These are phyloP conservation scores for Nakazawaea laoshanensis DNA, from an alignment of 805 yeast species.

Conservation along the genomic window DNA sequence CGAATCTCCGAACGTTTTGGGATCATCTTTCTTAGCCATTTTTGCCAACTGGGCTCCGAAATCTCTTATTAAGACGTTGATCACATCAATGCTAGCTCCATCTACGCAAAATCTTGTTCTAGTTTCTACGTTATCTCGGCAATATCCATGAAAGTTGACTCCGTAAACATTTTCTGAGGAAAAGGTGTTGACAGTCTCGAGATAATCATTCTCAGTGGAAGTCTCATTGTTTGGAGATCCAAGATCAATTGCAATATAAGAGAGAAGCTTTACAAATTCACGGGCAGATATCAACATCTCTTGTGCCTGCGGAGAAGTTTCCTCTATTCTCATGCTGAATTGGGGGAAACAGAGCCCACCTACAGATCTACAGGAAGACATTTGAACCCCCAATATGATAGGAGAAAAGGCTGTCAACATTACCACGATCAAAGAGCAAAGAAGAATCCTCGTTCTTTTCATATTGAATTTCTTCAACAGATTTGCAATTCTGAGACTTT, in stretches of 20 bases:
- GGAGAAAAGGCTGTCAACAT: constrained; percentile 16
- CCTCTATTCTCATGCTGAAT: constrained; percentile 29
- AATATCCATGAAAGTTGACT: constrained; percentile 40
- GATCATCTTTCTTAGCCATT: constrained; percentile 30
- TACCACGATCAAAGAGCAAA: background rate
- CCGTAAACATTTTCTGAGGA: constrained; percentile 31
- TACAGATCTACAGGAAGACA: constrained; percentile 23
- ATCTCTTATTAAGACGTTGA: constrained; percentile 39
- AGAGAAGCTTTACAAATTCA: constrained; percentile 34
- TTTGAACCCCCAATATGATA: constrained; percentile 7
- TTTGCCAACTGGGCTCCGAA: constrained; percentile 37
- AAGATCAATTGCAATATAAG: constrained; percentile 37
- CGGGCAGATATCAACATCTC: constrained; percentile 24
- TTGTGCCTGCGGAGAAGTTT: constrained; percentile 26
- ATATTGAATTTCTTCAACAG: no score
- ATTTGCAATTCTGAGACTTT: no score
- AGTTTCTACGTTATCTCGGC: constrained; percentile 25
- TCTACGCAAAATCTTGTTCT: constrained; percentile 22
- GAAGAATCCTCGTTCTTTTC: background rate
- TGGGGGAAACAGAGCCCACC: constrained; percentile 32
- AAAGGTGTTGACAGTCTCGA: constrained; percentile 34
- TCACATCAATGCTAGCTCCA: constrained; percentile 37
- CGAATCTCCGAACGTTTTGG: constrained; percentile 29
- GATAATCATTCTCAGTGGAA: constrained; percentile 11
- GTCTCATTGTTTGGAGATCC: constrained; percentile 16